phyloP scores from a whole-genome alignment of 306 rosid species.

The Quercus ilex region DNA sequence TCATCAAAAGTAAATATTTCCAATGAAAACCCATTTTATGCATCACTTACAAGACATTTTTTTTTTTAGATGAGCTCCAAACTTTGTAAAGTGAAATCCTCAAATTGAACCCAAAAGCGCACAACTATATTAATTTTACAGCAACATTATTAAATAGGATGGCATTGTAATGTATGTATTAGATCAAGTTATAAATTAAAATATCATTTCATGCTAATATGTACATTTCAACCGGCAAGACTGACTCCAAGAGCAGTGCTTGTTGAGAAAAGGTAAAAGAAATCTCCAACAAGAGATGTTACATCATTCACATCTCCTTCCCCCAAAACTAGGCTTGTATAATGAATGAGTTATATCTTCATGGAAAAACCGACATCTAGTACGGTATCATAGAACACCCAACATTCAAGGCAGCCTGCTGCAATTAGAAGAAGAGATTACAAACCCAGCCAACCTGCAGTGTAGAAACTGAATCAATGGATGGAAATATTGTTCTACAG shows the following conservation, averaged over 20 bases:
- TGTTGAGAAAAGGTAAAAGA: slow-evolving; percentile 61
- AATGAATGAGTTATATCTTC: slow-evolving; percentile 83
- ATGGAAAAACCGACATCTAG: slow-evolving; percentile 65
- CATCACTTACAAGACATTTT: no score
- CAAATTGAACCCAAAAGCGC: no score
- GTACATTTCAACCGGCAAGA: background rate
- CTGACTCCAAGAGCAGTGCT: slow-evolving; percentile 80
- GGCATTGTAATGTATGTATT: background rate
- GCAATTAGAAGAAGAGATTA: slow-evolving; percentile 21
- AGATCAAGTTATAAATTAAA: background rate
- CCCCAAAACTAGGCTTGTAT: slow-evolving; percentile 90
- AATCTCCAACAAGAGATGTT: slow-evolving; percentile 59
- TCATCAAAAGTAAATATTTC: no score
- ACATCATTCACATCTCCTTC: slow-evolving; percentile 98
- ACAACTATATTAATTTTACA: no score
- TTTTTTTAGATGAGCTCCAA: no score
- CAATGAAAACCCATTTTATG: no score
- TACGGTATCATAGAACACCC: background rate
- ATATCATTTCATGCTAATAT: background rate
- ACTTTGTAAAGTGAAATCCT: no score
- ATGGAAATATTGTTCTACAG: slow-evolving; percentile 78
- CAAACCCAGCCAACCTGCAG: slow-evolving; percentile 68
- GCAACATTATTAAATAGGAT: no score
- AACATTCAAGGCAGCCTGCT: slow-evolving; percentile 1
- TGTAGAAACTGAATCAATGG: slow-evolving; percentile 90